Conservation (phyloP, 2,329 filamentous ascomycete species). For the Paecilomyces niveus region DNA sequence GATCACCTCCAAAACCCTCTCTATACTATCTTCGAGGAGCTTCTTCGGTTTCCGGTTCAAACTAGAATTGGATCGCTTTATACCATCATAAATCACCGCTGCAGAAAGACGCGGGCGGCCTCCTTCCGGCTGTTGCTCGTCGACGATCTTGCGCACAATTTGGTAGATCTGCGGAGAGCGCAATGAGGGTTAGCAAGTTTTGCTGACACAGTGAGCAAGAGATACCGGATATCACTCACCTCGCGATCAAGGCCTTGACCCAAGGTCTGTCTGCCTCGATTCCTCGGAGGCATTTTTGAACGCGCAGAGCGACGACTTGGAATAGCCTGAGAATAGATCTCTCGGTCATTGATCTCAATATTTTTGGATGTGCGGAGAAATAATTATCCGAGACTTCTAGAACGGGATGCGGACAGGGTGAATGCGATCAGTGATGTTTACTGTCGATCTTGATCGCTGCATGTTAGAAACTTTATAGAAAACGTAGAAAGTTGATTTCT, state of each 20-base stretch:
- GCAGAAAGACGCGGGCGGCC: slow-evolving; percentile 49
- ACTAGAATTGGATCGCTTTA: slow-evolving; percentile 80
- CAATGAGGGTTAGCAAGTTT: neutral
- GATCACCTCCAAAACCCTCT: slow-evolving; percentile 68
- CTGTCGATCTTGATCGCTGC: neutral
- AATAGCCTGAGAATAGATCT: neutral
- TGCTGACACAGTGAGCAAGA: neutral
- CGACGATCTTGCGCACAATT: slow-evolving; percentile 68
- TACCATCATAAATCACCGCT: slow-evolving; percentile 63
- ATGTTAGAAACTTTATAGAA: neutral
- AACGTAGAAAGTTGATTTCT: neutral
- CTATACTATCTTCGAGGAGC: slow-evolving; percentile 75
- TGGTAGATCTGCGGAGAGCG: slow-evolving; percentile 56
- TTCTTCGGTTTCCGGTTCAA: slow-evolving; percentile 76
- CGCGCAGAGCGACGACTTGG: neutral
- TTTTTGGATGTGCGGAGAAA: neutral
- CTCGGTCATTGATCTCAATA: neutral
- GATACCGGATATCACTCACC: slow-evolving; percentile 23
- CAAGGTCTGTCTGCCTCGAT: slow-evolving; percentile 40
- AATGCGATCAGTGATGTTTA: neutral
- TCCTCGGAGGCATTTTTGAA: slow-evolving; percentile 28
- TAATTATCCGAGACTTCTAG: neutral
- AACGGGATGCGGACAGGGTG: neutral
- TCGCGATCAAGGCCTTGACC: slow-evolving; percentile 58
- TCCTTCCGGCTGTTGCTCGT: slow-evolving; percentile 52